These are phyloP conservation scores for Penicillium sp. DNA, from an alignment of 2,329 filamentous ascomycete genomes.

Conservation along the genomic window DNA sequence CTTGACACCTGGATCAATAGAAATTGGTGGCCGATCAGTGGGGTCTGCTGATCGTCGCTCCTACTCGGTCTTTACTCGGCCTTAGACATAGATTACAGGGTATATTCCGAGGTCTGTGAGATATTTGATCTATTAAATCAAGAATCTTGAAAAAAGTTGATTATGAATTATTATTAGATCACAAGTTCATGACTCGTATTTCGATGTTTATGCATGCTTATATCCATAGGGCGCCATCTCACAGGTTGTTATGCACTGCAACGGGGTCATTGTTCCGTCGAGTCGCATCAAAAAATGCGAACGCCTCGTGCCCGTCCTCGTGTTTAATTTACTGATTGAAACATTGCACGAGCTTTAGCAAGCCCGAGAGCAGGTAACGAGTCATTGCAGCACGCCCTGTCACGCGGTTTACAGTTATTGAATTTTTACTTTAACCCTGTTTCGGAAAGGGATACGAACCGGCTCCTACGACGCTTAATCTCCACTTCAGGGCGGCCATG, in stretches of 20 bases:
- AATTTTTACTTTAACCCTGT: background rate
- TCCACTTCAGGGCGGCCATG: slow-evolving; percentile 50
- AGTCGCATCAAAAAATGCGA: background rate
- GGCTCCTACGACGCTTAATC: slow-evolving; percentile 87
- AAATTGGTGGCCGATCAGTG: slow-evolving; percentile 3
- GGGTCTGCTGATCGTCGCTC: slow-evolving; percentile 7
- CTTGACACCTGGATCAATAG: slow-evolving; percentile 10
- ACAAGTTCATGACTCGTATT: slow-evolving; percentile 17
- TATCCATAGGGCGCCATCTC: slow-evolving; percentile 5
- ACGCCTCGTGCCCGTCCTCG: background rate
- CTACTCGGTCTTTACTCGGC: slow-evolving; percentile 6
- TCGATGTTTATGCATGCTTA: slow-evolving; percentile 12
- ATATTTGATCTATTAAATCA: background rate
- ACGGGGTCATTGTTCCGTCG: background rate
- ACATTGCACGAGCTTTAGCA: slow-evolving; percentile 1
- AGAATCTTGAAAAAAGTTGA: background rate
- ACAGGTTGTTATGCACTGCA: background rate
- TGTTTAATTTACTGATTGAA: background rate
- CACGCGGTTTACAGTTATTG: slow-evolving; percentile 7
- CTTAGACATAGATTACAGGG: background rate
- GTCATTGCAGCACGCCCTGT: slow-evolving; percentile 1
- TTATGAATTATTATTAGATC: background rate
- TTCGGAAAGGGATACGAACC: slow-evolving; percentile 48
- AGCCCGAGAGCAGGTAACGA: background rate
- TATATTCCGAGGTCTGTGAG: background rate